Evolutionary conservation across 2,329 filamentous ascomycete species (phyloP), one percentile per base, ranked within the genome.

Genomic region (Neofusicoccum parvum): DNA sequence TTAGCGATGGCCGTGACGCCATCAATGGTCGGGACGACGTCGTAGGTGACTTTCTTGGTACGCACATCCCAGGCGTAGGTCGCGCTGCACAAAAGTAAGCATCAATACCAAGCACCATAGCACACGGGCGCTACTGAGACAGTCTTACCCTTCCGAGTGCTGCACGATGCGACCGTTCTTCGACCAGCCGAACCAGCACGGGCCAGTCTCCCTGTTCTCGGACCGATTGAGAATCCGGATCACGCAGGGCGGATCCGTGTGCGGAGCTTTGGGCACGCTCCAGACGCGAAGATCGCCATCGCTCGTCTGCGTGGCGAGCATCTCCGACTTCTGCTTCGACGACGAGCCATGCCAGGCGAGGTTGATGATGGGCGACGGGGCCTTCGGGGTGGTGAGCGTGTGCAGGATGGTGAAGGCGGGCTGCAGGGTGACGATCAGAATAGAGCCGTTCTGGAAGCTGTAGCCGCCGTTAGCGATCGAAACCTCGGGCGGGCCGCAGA

Each of bases 141-240:
- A 48, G 64, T 87, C 92, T 81, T 83, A 97, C 94, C 90, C 88
- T 79, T 97, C 92, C 5, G 92, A 91, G 78, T 89, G 94, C 79
- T 99, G 95, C 69, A 99, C 88, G 69, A 99, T 93, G 70, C 94
- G 90, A 45, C 95, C 95, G 80, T 97, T 98, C 80, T 97, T 98
- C 0, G 95, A 98, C 95, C 95, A 99, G 20, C 89, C 91, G 83
- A 97, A 94, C 95, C 95, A 99, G 75, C 96, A 97, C 43, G 92
- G 90, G 1, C 92, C 92, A 2, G 87, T 80, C 39, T 87, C 81
- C 43, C 64, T 59, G 70, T 86, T 88, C 67, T 97, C 93, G 7
- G 88, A 88, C 71, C 91, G 86, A 76, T 92, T 94, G 56, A 99
- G 81, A 34, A 96, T 89, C 68, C 95, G 86, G 67, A 98, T 96